Base-by-base conservation (phyloP, 345 rosid genomes). In the Barbarea vulgaris region DNA sequence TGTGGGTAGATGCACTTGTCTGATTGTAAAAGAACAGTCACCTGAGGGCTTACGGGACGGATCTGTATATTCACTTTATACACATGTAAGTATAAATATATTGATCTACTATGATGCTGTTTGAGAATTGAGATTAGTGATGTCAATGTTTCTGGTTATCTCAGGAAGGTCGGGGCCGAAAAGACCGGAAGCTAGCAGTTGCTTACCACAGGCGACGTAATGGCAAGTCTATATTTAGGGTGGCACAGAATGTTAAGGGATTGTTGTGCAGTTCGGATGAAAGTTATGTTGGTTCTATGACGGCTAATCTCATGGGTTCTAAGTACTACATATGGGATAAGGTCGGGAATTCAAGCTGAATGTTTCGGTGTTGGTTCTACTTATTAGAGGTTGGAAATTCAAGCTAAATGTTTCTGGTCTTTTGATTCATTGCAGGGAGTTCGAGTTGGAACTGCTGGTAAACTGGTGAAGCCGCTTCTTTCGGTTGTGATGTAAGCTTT, bases 131-230 rank as follows among this genome's bases (percentile, higher is more conserved):
- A 34, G 57, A 30, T 51, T 11, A 42, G 0, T 7, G 31, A 76
- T 69, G 22, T 69, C 12, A 47, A 37, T 2, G 54, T 37, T 54
- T 42, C 11, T 58, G 37, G 39, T 11, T 51, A 22, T 76, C 73
- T 56, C 84, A 94, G 98, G 97, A 91, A 86, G 98, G 98, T n/a
- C 83, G 84, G 25, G 97, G 98, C 58, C 61, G 97, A 69, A 89
- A 87, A 80, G 85, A 89, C 75, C 81, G 98, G 63, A 91, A 91
- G 77, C 86, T 94, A 62, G 97, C 97, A 2, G 81, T 94, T 15
- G 97, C 97, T 69, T 80, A 84, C 77, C 89, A 89, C 51, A 89
- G 81, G 75, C 70, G 91, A 59, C 79, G 73, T 27, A 83, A 85
- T 6, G 96, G 98, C 54, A 91, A 79, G 80, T 88, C 98, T 54